Base-by-base conservation (phyloP, 139 green algal genomes). In the Micractinium conductrix region DNA sequence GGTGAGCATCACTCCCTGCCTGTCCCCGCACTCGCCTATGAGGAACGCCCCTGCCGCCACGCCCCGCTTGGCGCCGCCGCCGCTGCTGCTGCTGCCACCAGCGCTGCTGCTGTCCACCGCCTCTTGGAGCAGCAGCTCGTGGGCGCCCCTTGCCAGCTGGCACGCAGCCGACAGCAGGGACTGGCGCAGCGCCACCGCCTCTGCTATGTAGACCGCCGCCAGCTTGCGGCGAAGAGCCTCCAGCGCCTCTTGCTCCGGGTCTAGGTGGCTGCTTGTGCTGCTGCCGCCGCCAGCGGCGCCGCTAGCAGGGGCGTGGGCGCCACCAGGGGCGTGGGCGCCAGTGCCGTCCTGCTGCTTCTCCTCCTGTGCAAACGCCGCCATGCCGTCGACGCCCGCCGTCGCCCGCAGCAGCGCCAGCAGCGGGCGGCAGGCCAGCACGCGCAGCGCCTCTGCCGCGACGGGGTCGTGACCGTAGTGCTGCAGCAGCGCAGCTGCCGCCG, bases 51-150 rank as follows among this genome's bases (percentile, higher is more conserved):
- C 80, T 7, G 69, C 76, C 2, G 12, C 58, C 6, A 42, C 55
- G 19, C 4, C 26, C 33, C 43, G 45, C 63, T 74, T 75, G 42
- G 44, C 43, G 4, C 38, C 43, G 60, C 55, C 26, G 48, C 17
- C 24, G 55, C 76, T 38, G 67, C 42, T 3, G 10, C 28, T 14
- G 28, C 10, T 33, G 4, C 38, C 43, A 40, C 55, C 26, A 33
- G 2, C 24, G 55, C 76, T 38, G 67, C 42, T 3, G 10, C 28
- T 14, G 28, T 9, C 35, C 37, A 84, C 79, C 26, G 65, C 68
- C 74, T 87, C 83, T 19, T 35, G 37, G 0, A 63, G n/a, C 74
- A 87, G 48, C 44, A 87, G 62, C 45, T 69, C 60, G 28, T 58
- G 43, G 76, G 24, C 33, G 43, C 33, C 48, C 8, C 1, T 16